Base-by-base conservation (phyloP, 1,139 yeast species). In the Pichia sp. region DNA sequence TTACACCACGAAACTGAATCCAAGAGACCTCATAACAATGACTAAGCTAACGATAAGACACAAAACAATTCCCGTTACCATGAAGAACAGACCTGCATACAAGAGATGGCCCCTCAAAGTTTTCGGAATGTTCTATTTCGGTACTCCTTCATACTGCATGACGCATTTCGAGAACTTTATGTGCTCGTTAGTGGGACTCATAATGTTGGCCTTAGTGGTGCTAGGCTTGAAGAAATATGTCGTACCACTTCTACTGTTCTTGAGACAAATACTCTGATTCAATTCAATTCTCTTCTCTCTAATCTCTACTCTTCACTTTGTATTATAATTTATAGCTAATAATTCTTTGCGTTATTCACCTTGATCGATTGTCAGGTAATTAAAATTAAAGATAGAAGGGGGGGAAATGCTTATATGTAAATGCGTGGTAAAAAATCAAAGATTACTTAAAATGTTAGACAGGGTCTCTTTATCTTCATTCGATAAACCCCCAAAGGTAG, bases 161-260 rank as follows among this genome's bases (percentile, higher is more conserved):
- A 40, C 44, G 11, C 29, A 22, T 16, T 24, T 27, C 16, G 44
- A 40, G 24, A 35, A 29, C 6, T 26, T 16, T 12, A n/a, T 28
- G 5, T 28, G 23, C 15, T 13, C 19, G 7, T 11, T 33, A 3
- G n/a, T 40, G 7, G 19, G 11, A 1, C 19, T 35, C 1, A 8
- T 32, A 3, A 16, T 40, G 8, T 12, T 27, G 10, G 12, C 18
- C 12, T 21, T 40, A n/a, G 16, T 32, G 4, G 14, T 29, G 2
- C 12, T 32, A 18, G 44, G 41, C 2, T 35, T 29, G 14, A 38
- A 38, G n/a, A 40, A 38, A n/a, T 40, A 37, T 13, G 28, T 40
- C 9, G 17, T 33, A 12, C 44, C 44, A 6, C 20, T 37, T 9
- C 18, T 40, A 19, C 24, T 22, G 12, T n/a, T 37, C 11, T 8